Percentiles rank a stretch among this genome's conserved stretches.
phyloP scores from a whole-genome alignment of 768 basidiomycete genomes.

The Vararia minispora region DNA sequence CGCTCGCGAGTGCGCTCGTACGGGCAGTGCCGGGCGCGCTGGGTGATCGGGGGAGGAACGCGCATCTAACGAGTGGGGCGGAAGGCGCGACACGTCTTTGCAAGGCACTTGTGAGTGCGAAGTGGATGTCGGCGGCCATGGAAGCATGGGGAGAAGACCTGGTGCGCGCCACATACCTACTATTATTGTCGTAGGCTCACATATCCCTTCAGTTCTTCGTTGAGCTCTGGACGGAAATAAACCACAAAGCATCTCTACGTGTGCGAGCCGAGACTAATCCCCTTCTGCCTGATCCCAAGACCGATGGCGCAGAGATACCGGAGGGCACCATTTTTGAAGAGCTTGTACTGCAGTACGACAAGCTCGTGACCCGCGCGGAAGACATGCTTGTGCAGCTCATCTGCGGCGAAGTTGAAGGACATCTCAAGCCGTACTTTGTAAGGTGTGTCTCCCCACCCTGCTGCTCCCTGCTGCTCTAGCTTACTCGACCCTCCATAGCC shows the following conservation, averaged over 20 bases:
- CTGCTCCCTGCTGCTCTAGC: not conserved
- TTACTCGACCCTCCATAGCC: constrained; percentile 7
- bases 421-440: constrained; percentile 62
- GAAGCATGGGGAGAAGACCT: constrained; percentile 83
- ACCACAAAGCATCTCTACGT: constrained; percentile 44
- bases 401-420: constrained; percentile 68
- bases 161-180: constrained; percentile 33
- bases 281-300: constrained; percentile 37
- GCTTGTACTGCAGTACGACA: constrained; percentile 52
- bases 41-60: constrained; percentile 28
- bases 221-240: constrained; percentile 79
- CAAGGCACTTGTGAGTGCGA: constrained; percentile 77
- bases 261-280: constrained; percentile 36
- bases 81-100: constrained; percentile 76
- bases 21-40: constrained; percentile 91
- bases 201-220: constrained; percentile 65
- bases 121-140: constrained; percentile 59
- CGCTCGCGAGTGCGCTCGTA: constrained; percentile 75
- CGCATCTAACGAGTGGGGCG: constrained; percentile 67
- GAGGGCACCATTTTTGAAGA: constrained; percentile 74
- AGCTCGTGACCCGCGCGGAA: constrained; percentile 59
- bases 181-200: not conserved
- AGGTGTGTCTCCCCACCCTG: too few relatives aligned
- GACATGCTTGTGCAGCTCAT: constrained; percentile 82
- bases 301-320: constrained; percentile 23